A percentile compares a stretch with the other conserved stretches of the same genome.
Evolutionary conservation across 768 basidiomycete species (phyloP).

Genomic region (Sporobolomyces pararoseus): DNA sequence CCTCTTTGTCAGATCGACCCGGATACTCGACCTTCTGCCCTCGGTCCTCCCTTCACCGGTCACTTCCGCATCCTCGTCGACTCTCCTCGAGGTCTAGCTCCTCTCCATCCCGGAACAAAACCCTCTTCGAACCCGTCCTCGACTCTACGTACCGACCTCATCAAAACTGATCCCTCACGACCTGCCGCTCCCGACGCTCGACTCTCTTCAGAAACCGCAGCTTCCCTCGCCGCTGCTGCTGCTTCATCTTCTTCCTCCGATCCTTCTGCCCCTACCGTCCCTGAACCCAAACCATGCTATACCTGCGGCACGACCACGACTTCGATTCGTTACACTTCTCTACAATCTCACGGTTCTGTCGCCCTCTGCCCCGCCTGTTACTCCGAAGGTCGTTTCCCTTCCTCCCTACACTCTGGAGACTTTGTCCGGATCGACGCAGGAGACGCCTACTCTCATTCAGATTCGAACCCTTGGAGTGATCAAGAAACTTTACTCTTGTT

Average conservation of each 20-base stretch:
- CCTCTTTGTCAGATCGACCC: constrained; percentile 99
- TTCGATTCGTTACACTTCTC: constrained; percentile 76
- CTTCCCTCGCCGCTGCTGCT: constrained; percentile 68
- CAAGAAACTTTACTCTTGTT: constrained; percentile 81
- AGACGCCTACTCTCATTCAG: constrained; percentile 45
- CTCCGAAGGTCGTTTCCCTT: constrained; percentile 92
- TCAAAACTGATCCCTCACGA: constrained; percentile 50
- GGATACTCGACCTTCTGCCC: constrained; percentile 84
- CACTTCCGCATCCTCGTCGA: constrained; percentile 98
- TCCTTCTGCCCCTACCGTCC: constrained; percentile 56
- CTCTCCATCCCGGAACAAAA: constrained; percentile 61
- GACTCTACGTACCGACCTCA: constrained; percentile 31
- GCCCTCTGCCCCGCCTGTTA: constrained; percentile 90
- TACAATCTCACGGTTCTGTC: constrained; percentile 79
- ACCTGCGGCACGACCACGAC: constrained; percentile 86
- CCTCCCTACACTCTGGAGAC: constrained; percentile 91
- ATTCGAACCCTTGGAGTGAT: constrained; percentile 74
- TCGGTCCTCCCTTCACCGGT: constrained; percentile 95
- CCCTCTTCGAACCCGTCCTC: constrained; percentile 10
- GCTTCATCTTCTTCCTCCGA: constrained; percentile 80
- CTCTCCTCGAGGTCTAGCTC: constrained; percentile 90
- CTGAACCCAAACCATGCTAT: constrained; percentile 64
- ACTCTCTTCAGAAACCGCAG: constrained; percentile 51
- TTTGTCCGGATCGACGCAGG: constrained; percentile 60
- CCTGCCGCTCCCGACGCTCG: constrained; percentile 45